Conservation (phyloP, 306 rosid genomes). For the Vigna nakashimae region DNA sequence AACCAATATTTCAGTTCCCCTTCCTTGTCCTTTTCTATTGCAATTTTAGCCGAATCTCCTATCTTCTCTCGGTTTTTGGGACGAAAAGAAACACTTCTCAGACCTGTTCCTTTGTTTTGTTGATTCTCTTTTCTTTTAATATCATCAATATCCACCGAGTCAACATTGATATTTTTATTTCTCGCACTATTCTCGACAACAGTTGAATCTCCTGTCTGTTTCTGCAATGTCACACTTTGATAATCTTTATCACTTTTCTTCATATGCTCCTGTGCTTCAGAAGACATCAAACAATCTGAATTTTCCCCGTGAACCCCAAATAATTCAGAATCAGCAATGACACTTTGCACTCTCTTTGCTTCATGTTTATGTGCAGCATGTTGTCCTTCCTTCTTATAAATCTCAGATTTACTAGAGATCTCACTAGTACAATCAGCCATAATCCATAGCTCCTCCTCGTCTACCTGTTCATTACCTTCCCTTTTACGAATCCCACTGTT, state of each 20-base stretch:
- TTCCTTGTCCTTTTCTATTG: neutral
- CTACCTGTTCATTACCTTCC: neutral
- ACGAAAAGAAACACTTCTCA: neutral
- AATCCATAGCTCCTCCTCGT: neutral
- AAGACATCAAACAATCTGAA: neutral
- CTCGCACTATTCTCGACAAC: neutral
- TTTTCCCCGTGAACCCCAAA: neutral
- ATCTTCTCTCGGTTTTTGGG: neutral
- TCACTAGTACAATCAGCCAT: conserved; percentile 4
- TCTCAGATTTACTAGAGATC: neutral
- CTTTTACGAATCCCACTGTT: neutral
- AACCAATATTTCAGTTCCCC: neutral
- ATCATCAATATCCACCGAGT: neutral
- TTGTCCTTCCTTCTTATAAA: neutral
- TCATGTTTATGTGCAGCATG: neutral
- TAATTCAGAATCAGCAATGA: neutral
- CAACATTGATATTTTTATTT: neutral
- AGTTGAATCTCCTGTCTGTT: neutral
- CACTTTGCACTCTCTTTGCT: neutral
- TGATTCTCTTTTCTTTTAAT: neutral
- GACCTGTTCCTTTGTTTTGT: neutral
- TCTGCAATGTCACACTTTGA: neutral
- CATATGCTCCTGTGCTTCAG: neutral
- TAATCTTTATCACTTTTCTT: neutral
- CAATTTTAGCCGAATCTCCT: neutral